phyloP scores from a whole-genome alignment of 257 asterid genomes.

The Nicotiana paniculata region DNA sequence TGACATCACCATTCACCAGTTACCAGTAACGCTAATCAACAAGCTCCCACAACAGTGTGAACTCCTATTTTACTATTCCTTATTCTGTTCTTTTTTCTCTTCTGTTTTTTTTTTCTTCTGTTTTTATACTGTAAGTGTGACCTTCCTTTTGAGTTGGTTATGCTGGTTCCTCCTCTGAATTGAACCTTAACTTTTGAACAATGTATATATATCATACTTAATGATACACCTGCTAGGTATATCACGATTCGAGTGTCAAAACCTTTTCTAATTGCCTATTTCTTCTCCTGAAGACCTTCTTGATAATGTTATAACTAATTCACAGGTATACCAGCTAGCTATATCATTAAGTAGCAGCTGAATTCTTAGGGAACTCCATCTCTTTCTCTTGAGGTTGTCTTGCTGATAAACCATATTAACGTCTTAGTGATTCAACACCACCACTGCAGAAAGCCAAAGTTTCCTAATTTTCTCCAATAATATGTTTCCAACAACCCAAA shows the following conservation, averaged over 20 bases:
- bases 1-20: not conserved
- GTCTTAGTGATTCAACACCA: not conserved
- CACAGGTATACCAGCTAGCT: not conserved
- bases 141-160: not conserved
- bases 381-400: not conserved
- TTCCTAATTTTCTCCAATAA: not conserved
- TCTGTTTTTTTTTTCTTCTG: not conserved
- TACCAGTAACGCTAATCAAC: not conserved
- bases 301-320: not conserved
- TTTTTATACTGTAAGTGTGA: not conserved
- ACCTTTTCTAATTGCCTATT: not conserved
- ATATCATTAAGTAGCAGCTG: not conserved
- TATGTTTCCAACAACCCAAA: not conserved
- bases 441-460: not conserved
- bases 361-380: not conserved
- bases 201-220: not conserved
- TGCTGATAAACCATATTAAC: not conserved
- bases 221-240: not conserved
- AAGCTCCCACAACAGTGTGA: not conserved
- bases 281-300: not conserved
- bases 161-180: not conserved
- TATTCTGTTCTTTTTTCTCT: not conserved
- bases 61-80: not conserved
- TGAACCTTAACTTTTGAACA: not conserved
- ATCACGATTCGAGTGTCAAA: not conserved